Conservation (phyloP, 352 stramenopile species). For the Globisporangium echinulatum region DNA sequence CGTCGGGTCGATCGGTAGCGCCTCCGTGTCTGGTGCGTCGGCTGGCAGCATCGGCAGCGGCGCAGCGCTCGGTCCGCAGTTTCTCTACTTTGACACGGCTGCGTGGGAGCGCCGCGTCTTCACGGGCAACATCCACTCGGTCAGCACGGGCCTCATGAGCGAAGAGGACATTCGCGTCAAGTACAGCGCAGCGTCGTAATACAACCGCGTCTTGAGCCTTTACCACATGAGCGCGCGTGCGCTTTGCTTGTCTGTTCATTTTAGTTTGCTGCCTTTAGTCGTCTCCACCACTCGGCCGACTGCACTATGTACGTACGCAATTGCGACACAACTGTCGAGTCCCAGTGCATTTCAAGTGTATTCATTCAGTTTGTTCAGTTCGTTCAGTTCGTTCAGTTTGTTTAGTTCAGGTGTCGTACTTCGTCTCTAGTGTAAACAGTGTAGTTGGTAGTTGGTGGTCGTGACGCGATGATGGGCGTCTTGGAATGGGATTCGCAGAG, state of each 20-base stretch:
- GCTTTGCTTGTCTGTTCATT: constrained; percentile 6
- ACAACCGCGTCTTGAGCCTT: constrained; percentile 21
- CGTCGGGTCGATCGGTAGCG: constrained; percentile 68
- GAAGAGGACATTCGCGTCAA: constrained; percentile 95
- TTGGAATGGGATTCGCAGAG: too few relatives aligned
- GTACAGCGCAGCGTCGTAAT: constrained; percentile 82
- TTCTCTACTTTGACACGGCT: constrained; percentile 94
- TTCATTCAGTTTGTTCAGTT: background rate
- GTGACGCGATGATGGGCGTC: background rate
- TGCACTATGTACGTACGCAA: constrained; percentile 14
- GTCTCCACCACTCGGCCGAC: constrained; percentile 1
- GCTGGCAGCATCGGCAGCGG: constrained; percentile 10
- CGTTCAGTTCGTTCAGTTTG: background rate
- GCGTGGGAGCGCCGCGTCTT: constrained; percentile 94
- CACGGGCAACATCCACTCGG: constrained; percentile 83
- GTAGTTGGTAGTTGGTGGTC: background rate
- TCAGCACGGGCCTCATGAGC: constrained; percentile 85
- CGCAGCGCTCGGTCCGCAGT: constrained; percentile 65
- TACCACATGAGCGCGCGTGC: constrained; percentile 18
- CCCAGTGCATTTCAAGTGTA: background rate
- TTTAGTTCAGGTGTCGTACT: constrained; percentile 10
- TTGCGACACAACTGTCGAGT: background rate
- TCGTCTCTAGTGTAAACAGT: background rate
- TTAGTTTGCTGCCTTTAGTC: constrained; percentile 7
- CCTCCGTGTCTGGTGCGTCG: constrained; percentile 17